phyloP scores from a whole-genome alignment of 495 filamentous ascomycete genomes.

The Talaromyces thailandensis region DNA sequence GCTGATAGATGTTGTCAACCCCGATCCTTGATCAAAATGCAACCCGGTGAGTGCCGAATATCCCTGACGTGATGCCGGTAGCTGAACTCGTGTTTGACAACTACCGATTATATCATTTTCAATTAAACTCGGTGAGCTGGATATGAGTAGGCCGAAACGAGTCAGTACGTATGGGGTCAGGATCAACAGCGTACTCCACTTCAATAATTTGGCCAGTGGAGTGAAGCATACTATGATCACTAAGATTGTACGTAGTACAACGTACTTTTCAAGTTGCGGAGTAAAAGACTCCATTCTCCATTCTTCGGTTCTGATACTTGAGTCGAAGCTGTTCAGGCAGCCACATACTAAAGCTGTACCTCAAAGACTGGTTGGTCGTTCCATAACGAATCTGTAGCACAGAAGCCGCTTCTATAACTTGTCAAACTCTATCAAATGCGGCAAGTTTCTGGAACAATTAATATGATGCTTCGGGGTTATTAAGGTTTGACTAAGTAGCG shows the following conservation, averaged over 20 bases:
- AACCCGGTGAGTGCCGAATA: background rate
- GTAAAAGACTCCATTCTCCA: background rate
- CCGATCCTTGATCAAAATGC: background rate
- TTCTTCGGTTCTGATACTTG: background rate
- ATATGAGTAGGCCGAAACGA: background rate
- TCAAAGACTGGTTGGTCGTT: background rate
- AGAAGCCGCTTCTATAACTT: background rate
- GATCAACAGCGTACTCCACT: background rate
- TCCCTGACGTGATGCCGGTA: background rate
- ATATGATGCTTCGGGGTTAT: background rate
- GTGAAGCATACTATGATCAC: background rate
- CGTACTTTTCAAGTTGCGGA: background rate
- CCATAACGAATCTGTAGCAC: background rate
- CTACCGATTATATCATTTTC: background rate
- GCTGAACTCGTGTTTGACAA: background rate
- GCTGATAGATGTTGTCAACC: background rate
- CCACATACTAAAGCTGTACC: background rate
- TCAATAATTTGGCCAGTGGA: background rate
- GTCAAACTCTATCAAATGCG: background rate
- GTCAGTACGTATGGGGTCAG: background rate
- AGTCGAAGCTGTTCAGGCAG: background rate
- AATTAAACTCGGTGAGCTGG: background rate
- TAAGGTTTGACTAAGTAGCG: background rate
- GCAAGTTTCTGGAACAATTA: background rate
- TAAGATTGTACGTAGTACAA: background rate